Base-by-base conservation (phyloP, 2,329 filamentous ascomycete genomes). In the Blastomyces percursus region DNA sequence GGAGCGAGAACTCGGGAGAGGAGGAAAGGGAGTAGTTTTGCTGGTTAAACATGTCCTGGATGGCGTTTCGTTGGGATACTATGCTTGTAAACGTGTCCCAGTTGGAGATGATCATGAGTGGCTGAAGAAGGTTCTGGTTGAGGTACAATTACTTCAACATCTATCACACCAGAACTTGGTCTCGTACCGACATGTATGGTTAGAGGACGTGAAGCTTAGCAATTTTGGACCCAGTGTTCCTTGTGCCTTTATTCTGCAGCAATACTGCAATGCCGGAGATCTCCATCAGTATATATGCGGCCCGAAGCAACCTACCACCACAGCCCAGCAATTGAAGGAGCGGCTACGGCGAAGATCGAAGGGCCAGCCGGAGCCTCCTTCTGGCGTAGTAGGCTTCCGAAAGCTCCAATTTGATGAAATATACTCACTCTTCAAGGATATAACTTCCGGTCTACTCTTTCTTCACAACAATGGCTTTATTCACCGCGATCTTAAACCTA, bases 141-240 rank as follows among this genome's bases (percentile, higher is more conserved):
- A 99, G 75, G 95, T 99, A 1, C 91, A 96, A 75, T 80, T 97
- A 30, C 82, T 99, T 30, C 91, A 96, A 69, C 89, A 90, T 69
- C 83, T 99, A 3, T 94, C 91, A 0, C 94, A 99, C 71, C 90
- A 92, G 63, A 99, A 99, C 66, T 81, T 99, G 9, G 94, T 99
- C 0, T 96, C 92, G 0, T 99, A 99, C 73, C 88, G 93, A 7
- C 94, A 97, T 76, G 94, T 96, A 40, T 99, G 94, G 94, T 82
- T 99, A 19, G 93, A 99, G 74, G 89, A 96, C 73, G 87, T 88
- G 61, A 85, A 88, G 67, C 84, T 96, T 60, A 93, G 84, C 66
- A 87, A 84, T 1, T 99, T 99, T 73, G 89, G 91, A 0, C 94
- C 95, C 0, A 91, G 86, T 61, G 91, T 99, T 0, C 91, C 91